Evolutionary conservation across 257 asterid genomes (phyloP).

Genomic region (Penstemon newberryi): DNA sequence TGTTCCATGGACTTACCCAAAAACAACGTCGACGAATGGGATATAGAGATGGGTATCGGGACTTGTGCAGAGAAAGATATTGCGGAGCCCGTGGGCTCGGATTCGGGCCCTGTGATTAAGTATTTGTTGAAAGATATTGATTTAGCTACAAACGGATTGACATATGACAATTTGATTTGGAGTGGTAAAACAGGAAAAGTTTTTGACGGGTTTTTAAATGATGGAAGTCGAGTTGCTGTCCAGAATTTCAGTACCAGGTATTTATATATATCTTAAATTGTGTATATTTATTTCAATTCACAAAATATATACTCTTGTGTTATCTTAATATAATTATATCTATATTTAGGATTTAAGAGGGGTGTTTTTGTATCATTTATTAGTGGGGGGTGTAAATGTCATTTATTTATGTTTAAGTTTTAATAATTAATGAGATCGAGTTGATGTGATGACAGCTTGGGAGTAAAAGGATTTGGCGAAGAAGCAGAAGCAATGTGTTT

Average conservation of each 20-base stretch:
- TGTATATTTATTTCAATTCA: too few relatives aligned
- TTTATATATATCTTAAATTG: too few relatives aligned
- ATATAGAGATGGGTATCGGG: constrained; percentile 32
- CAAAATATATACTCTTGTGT: too few relatives aligned
- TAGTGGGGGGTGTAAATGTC: neutral
- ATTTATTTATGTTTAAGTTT: neutral
- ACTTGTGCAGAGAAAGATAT: constrained; percentile 34
- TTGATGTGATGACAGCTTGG: constrained; percentile 30
- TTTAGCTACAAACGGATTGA: constrained; percentile 44
- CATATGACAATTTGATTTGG: constrained; percentile 41
- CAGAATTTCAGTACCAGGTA: constrained; percentile 52
- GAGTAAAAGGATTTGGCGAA: constrained; percentile 29
- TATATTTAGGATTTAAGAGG: too few relatives aligned
- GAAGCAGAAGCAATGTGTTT: constrained; percentile 47
- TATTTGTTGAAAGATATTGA: constrained; percentile 44
- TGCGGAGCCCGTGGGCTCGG: constrained; percentile 12
- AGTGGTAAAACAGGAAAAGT: constrained; percentile 52
- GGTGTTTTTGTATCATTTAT: neutral
- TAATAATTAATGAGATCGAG: neutral
- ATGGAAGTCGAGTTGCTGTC: constrained; percentile 43
- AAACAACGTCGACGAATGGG: constrained; percentile 26
- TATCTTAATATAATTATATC: too few relatives aligned
- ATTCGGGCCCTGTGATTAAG: constrained; percentile 15
- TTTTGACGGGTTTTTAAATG: constrained; percentile 44
- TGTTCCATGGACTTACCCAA: constrained; percentile 39